Conservation (phyloP, 1,284 basidiomycete genomes). For the Cutaneotrichosporon cavernicola region DNA sequence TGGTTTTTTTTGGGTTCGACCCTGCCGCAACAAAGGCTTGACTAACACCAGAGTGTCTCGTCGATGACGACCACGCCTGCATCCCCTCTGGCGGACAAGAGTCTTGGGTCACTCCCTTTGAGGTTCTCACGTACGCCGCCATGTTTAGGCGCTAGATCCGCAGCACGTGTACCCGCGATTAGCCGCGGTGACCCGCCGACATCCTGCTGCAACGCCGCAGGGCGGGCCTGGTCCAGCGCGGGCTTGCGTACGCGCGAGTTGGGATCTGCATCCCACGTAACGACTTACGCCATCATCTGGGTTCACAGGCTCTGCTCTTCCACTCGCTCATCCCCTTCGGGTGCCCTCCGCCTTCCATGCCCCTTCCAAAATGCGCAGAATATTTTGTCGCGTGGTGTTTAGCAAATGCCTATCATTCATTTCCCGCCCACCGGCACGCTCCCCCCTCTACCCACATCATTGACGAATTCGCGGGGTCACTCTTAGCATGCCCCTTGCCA, state of each 20-base stretch:
- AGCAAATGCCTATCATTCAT: no score
- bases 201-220: no score
- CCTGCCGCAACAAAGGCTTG: neutral
- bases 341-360: neutral
- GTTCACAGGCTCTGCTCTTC: neutral
- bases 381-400: no score
- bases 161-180: neutral
- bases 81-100: slow-evolving; percentile 50
- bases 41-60: slow-evolving; percentile 37
- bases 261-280: neutral
- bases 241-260: neutral
- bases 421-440: no score
- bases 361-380: no score
- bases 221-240: neutral
- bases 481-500: no score
- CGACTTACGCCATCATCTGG: neutral
- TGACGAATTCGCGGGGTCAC: no score
- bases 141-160: neutral
- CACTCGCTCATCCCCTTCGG: neutral
- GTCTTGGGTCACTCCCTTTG: slow-evolving; percentile 44
- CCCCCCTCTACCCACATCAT: no score
- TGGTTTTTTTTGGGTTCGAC: neutral
- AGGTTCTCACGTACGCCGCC: slow-evolving; percentile 36
- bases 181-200: neutral
- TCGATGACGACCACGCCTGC: slow-evolving; percentile 49